These are phyloP conservation scores for Aphanomyces cochlioides DNA, from an alignment of 352 stramenopile species.

Conservation along the genomic window DNA sequence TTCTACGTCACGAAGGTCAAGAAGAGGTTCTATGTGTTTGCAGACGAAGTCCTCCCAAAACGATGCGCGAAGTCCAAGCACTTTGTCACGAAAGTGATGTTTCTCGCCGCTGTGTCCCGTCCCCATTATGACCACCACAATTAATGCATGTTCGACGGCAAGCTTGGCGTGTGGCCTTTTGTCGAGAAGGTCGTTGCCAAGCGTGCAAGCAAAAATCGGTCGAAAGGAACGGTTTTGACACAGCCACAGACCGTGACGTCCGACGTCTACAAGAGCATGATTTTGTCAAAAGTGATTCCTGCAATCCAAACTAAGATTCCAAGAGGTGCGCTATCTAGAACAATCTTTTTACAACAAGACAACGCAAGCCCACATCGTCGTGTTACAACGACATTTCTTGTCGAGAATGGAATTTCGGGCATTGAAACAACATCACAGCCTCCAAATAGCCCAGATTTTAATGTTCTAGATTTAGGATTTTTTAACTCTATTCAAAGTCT, in stretches of 20 bases:
- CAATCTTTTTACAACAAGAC: conserved; percentile 1
- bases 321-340: background rate
- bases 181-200: background rate
- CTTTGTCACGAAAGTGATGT: conserved; percentile 34
- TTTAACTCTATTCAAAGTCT: conserved; percentile 29
- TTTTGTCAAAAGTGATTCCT: background rate
- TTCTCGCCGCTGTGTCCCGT: conserved; percentile 29
- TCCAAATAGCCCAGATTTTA: conserved; percentile 35
- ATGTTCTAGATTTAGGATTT: conserved; percentile 36
- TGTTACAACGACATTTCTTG: too few species aligned
- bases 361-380: conserved; percentile 3
- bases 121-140: background rate
- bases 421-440: too few species aligned
- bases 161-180: conserved; percentile 6
- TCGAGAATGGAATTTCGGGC: too few species aligned
- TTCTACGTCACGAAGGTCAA: background rate
- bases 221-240: background rate
- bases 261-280: background rate
- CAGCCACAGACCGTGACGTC: background rate
- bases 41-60: background rate
- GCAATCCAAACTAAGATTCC: background rate
- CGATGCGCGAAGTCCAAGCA: background rate
- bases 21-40: background rate
- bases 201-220: background rate
- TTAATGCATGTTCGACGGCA: background rate